phyloP scores from a whole-genome alignment of 116 monocot species.

The Dioscorea cayenensis region DNA sequence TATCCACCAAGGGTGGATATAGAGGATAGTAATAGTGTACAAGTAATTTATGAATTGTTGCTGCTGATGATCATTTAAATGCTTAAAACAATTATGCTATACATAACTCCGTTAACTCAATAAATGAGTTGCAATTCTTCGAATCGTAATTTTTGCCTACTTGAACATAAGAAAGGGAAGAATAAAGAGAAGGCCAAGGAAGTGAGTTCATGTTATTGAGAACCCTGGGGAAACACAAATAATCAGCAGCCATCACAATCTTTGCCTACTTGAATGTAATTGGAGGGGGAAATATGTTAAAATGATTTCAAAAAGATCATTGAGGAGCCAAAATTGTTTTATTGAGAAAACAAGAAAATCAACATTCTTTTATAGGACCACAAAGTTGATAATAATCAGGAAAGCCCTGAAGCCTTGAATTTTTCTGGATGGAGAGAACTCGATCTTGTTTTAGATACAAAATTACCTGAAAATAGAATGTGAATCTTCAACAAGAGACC shows the following conservation, averaged over 20 bases:
- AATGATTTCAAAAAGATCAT: neutral
- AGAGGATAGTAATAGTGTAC: slow-evolving; percentile 75
- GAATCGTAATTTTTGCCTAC: no score
- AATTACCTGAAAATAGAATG: no score
- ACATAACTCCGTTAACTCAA: slow-evolving; percentile 60
- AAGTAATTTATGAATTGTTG: neutral
- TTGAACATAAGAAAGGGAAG: slow-evolving; percentile 18
- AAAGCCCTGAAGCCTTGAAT: slow-evolving; percentile 56
- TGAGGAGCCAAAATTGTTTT: neutral
- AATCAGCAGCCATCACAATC: neutral
- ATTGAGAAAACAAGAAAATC: neutral
- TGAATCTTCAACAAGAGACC: no score
- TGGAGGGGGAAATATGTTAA: neutral
- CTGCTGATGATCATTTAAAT: no score
- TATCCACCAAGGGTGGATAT: slow-evolving; percentile 59
- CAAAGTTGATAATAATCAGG: slow-evolving; percentile 38
- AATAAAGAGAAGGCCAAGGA: no score
- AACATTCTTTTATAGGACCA: slow-evolving; percentile 36
- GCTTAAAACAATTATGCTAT: no score
- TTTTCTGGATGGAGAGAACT: slow-evolving; percentile 44
- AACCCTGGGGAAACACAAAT: no score
- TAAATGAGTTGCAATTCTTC: slow-evolving; percentile 68
- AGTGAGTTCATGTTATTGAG: neutral
- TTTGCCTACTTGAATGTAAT: neutral
- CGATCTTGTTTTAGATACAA: slow-evolving; percentile 49